Evolutionary conservation across 768 basidiomycete species (phyloP).

Genomic region (Agaricus sinodeliciosus): DNA sequence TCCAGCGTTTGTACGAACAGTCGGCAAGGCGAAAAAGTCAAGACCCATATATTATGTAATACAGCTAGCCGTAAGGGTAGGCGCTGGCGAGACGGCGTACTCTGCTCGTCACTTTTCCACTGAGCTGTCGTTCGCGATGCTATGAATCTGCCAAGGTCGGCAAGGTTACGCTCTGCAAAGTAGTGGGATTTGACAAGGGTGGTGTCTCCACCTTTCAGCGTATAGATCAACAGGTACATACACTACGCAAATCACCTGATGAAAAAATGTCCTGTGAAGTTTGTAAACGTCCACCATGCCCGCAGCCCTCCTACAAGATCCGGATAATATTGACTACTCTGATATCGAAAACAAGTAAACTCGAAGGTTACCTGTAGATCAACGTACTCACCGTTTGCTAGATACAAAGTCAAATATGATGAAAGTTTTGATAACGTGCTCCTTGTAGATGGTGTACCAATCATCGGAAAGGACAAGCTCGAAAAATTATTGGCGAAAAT

Average conservation of each 20-base stretch:
- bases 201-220: not conserved
- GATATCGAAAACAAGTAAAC: slow-evolving; percentile 84
- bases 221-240: slow-evolving; percentile 15
- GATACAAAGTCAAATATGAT: slow-evolving; percentile 81
- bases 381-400: slow-evolving; percentile 22
- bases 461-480: slow-evolving; percentile 81
- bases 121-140: too few relatives aligned
- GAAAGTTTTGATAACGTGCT: slow-evolving; percentile 87
- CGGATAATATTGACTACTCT: slow-evolving; percentile 76
- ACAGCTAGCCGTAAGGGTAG: not conserved
- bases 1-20: not conserved
- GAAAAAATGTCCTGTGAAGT: slow-evolving; percentile 1
- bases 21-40: not conserved
- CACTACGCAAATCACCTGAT: slow-evolving; percentile 4
- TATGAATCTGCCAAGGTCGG: too few relatives aligned
- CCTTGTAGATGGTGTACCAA: slow-evolving; percentile 87
- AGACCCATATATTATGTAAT: not conserved
- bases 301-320: slow-evolving; percentile 31
- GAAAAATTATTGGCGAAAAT: slow-evolving; percentile 79
- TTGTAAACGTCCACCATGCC: slow-evolving; percentile 34
- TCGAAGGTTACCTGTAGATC: not conserved
- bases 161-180: too few relatives aligned
- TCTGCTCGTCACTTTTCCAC: too few relatives aligned
- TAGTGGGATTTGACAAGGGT: too few relatives aligned
- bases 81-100: too few relatives aligned